Evolutionary conservation across 192 early-diverging fungal species (phyloP), one percentile per base, ranked within the genome.

Genomic region (Helicostylum pulchrum): DNA sequence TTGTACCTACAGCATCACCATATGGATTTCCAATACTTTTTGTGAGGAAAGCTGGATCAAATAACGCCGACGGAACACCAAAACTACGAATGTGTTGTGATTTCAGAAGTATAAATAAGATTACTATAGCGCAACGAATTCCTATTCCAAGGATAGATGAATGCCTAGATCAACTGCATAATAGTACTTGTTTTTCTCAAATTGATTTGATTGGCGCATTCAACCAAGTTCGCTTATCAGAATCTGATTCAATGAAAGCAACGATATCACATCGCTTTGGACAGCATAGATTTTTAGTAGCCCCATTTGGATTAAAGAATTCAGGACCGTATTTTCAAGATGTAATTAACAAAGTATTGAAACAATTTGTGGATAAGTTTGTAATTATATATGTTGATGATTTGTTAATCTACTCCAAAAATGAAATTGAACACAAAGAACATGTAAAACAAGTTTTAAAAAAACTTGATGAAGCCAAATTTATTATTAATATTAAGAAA

Each of bases 121-220:
- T 71, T 3, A 86, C 81, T 2, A 68, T 82, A 10, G 57, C 67
- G 50, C 77, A 89, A 58, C 65, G 63, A 12, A 81, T 78, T 39
- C 80, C 80, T 0, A 26, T 84, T 8, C 85, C 83, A 3, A 34
- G 72, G 26, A 83, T 87, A 32, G 61, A 78, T 7, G 78, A 84
- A 43, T 53, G 73, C 2, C 43, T 85, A 21, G 79, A 76, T 4
- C 49, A 43, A 2, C 64, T 81, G 0, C 31, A 53, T 30, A 70
- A 63, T 4, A 62, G 69, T 2, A 23, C 54, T 9, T 12, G 71
- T 4, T 85, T 84, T 62, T 68, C 71, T 4, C 79, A 78, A 21
- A 53, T 87, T 0, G 82, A 85, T 56, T 50, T 81, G 10, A 42
- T 46, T 0, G 63, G 51, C 8, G 80, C 73, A 0, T 88, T 79